Evolutionary conservation across 257 asterid genomes (phyloP), one percentile per base, ranked within the genome.

Genomic region (Verbascum thapsus): DNA sequence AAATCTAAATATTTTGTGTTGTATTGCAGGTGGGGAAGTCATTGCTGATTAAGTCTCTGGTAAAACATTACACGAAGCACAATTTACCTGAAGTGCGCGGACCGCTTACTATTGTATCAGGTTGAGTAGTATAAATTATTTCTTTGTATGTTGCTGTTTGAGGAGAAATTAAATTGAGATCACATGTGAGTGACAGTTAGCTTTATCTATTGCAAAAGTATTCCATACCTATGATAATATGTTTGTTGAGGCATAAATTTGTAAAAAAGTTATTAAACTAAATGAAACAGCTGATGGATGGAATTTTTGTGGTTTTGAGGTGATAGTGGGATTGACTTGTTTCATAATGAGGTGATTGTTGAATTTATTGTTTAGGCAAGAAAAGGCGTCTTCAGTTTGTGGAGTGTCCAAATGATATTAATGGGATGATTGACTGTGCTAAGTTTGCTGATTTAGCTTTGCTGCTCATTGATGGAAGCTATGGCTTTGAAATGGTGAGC

Each of bases 401-500:
- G 73, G 99, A 94, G 85, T 94, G 97, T 58, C 99, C 95, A 10
- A 94, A 87, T 81, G 99, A 94, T 76, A 94, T 94, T 66, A 94
- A 90, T 77, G 94, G 97, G 73, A 94, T 94, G 99, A 94, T 94
- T 66, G 99, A 94, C 78, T 91, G 91, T 79, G 99, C 97, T 13
- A 94, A 90, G 72, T 65, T 82, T 72, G 97, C 96, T 70, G 97
- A 94, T 81, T 73, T 94, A 41, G 97, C 97, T 55, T 80, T 94
- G 79, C 95, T 94, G 45, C 94, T 94, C 53, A 88, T 94, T 66
- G 99, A 94, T 57, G 97, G 97, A 70, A 90, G 95, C 83, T 94
- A 90, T 84, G 99, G 99, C 20, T 94, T 94, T 81, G 99, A 94
- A 79, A 89, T 94, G 97, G 99, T 94, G 74, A 80, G 85, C 12